Evolutionary conservation across 1,284 basidiomycete genomes (phyloP).

Genomic region (Ceratobasidium sp.): DNA sequence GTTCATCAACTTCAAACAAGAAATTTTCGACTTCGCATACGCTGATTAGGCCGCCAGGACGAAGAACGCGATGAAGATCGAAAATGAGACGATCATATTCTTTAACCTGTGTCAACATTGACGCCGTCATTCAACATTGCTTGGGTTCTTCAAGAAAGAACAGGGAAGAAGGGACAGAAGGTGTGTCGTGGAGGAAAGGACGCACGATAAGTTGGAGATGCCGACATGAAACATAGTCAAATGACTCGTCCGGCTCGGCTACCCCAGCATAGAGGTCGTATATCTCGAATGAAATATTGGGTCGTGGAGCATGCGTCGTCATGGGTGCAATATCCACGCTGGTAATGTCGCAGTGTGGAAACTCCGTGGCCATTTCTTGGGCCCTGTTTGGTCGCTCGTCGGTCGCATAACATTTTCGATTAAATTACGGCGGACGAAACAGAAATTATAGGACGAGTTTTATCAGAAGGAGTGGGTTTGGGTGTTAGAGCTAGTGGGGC

Average conservation of each 20-base stretch:
- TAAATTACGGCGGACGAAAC: too few relatives aligned
- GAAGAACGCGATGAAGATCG: constrained; percentile 29
- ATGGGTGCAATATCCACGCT: constrained; percentile 36
- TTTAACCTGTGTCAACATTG: constrained; percentile 17
- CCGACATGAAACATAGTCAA: constrained; percentile 43
- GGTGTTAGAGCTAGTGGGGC: neutral
- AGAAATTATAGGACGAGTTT: too few relatives aligned
- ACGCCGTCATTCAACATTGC: too few relatives aligned
- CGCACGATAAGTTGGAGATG: constrained; percentile 31
- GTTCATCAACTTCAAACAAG: constrained; percentile 29
- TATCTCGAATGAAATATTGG: constrained; percentile 40
- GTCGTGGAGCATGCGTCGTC: constrained; percentile 14
- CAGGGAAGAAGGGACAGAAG: too few relatives aligned
- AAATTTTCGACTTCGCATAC: constrained; percentile 37
- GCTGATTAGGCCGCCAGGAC: constrained; percentile 27
- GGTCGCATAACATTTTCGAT: too few relatives aligned
- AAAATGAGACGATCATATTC: constrained; percentile 42
- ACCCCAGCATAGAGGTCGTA: constrained; percentile 40
- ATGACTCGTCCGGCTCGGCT: constrained; percentile 35
- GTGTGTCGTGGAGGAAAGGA: neutral
- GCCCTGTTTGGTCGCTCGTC: constrained; percentile 23
- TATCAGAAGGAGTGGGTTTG: too few relatives aligned
- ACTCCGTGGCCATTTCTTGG: constrained; percentile 42
- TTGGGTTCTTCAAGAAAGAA: too few relatives aligned
- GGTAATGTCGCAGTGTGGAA: constrained; percentile 41